Conservation (phyloP, 1,284 basidiomycete species). For the Naganishia sp. region DNA sequence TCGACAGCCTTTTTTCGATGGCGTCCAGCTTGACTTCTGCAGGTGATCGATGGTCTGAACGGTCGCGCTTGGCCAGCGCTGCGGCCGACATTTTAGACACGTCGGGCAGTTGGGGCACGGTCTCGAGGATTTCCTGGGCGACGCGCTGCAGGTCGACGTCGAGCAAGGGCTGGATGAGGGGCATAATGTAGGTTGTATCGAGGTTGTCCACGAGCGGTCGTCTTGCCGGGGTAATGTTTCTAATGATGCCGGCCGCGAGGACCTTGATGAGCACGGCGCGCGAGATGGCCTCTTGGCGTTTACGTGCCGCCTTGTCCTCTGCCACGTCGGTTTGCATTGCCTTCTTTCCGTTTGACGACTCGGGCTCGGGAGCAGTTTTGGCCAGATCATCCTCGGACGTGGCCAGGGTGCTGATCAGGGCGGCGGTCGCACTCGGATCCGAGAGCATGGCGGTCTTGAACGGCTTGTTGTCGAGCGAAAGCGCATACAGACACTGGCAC, state of each 20-base stretch:
- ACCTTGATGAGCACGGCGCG: conserved; percentile 64
- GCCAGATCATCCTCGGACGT: conserved; percentile 43
- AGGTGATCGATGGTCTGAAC: conserved; percentile 65
- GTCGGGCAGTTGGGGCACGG: conserved; percentile 51
- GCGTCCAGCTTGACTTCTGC: conserved; percentile 69
- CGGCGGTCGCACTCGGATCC: conserved; percentile 67
- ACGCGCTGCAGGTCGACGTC: conserved; percentile 64
- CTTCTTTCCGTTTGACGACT: conserved; percentile 32
- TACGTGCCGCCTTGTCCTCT: conserved; percentile 41
- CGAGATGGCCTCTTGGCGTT: conserved; percentile 51
- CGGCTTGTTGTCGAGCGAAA: conserved; percentile 80
- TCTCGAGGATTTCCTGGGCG: conserved; percentile 60
- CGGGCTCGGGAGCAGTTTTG: conserved; percentile 37
- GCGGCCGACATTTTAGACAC: conserved; percentile 38
- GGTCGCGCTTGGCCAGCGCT: conserved; percentile 44
- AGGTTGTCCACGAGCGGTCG: conserved; percentile 17
- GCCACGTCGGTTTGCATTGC: conserved; percentile 42
- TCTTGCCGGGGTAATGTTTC: conserved; percentile 29
- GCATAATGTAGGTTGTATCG: conserved; percentile 66
- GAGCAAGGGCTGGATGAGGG: conserved; percentile 69
- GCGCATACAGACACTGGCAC: conserved; percentile 77
- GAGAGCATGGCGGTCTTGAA: conserved; percentile 65
- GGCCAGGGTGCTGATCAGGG: conserved; percentile 54
- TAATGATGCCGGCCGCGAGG: conserved; percentile 65
- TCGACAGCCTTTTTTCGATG: conserved; percentile 71